Evolutionary conservation across 495 filamentous ascomycete genomes (phyloP).

Genomic region (Tuber borchii): DNA sequence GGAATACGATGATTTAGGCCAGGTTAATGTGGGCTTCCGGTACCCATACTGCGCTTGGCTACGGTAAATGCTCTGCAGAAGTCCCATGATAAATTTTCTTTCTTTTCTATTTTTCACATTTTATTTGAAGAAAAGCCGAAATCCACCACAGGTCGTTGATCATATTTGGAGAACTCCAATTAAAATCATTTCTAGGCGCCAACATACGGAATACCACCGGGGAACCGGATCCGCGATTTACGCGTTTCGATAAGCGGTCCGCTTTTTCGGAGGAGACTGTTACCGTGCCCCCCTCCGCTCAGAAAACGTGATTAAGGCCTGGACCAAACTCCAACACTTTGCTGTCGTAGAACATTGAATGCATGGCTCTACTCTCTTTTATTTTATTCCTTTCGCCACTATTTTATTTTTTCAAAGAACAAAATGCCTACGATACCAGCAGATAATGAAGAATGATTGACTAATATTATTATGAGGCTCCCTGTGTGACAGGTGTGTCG

Average conservation of each 20-base stretch:
- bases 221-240: constrained; percentile 7
- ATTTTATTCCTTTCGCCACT: background rate
- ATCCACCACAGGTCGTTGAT: background rate
- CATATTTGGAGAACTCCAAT: background rate
- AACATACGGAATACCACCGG: background rate
- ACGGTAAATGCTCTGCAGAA: background rate
- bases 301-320: background rate
- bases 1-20: background rate
- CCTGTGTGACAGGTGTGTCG: constrained; percentile 12
- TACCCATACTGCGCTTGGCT: background rate
- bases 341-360: background rate
- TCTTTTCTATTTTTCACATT: background rate
- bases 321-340: background rate
- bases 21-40: background rate
- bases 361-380: background rate
- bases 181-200: background rate
- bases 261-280: background rate
- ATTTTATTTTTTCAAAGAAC: background rate
- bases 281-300: too few relatives aligned
- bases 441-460: background rate
- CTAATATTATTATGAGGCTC: constrained; percentile 22
- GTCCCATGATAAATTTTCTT: background rate
- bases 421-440: background rate
- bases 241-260: constrained; percentile 4
- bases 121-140: background rate